A percentile compares a stretch with the other conserved stretches of the same genome.
Conservation (phyloP, 768 basidiomycete genomes). For the Kwoniella heveanensis region DNA sequence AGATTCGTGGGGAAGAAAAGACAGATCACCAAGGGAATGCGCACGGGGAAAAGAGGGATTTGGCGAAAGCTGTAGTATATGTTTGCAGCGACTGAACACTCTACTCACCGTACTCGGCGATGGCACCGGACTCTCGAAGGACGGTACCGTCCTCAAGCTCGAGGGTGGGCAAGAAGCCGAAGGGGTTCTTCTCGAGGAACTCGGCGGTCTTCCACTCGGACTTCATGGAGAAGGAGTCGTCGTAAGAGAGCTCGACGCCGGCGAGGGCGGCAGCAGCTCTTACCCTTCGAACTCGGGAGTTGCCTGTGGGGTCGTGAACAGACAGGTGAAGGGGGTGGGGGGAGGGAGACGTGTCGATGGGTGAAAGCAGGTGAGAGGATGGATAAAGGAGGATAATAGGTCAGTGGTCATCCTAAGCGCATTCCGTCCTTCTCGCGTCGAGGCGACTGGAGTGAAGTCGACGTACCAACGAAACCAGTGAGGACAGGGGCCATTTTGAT, state of each 20-base stretch:
- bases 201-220: conserved; percentile 47
- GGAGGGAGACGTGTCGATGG: neutral
- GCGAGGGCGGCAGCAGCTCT: conserved; percentile 64
- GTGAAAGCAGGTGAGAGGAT: neutral
- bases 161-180: conserved; percentile 67
- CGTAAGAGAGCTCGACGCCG: conserved; percentile 75
- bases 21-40: too few relatives aligned
- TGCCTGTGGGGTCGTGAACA: conserved; percentile 42
- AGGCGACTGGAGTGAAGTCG: neutral
- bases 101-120: conserved; percentile 84
- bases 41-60: too few relatives aligned
- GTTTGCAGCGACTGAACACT: neutral
- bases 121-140: conserved; percentile 74
- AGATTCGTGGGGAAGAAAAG: neutral
- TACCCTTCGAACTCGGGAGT: conserved; percentile 52
- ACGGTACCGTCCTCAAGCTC: conserved; percentile 76
- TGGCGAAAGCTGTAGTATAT: too few relatives aligned
- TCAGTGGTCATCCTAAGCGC: too few relatives aligned
- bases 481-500: conserved; percentile 22
- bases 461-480: conserved; percentile 19
- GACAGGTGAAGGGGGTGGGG: neutral
- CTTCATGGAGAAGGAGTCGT: conserved; percentile 57
- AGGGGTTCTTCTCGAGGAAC: conserved; percentile 63
- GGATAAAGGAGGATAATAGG: neutral
- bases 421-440: too few relatives aligned